Evolutionary conservation across 1,284 basidiomycete genomes (phyloP).

Genomic region (Fomitopsis schrenkii): DNA sequence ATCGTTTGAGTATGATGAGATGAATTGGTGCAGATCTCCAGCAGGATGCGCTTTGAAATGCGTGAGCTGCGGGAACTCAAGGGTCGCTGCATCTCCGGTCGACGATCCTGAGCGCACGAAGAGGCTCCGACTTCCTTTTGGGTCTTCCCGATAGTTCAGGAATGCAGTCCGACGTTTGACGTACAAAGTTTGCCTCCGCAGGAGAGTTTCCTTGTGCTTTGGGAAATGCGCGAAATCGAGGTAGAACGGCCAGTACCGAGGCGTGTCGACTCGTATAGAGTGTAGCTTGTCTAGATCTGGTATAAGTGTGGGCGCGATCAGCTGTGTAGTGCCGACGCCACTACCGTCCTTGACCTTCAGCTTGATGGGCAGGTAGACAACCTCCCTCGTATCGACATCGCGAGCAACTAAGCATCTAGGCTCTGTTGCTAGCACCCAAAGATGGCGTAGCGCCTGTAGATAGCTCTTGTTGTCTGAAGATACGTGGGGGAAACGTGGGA

Average conservation of each 20-base stretch:
- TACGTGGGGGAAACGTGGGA: constrained; percentile 78
- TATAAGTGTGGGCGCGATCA: constrained; percentile 90
- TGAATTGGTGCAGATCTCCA: constrained; percentile 76
- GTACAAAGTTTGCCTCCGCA: constrained; percentile 78
- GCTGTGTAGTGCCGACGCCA: constrained; percentile 57
- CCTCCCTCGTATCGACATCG: constrained; percentile 87
- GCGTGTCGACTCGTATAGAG: constrained; percentile 84
- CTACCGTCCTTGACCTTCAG: constrained; percentile 69
- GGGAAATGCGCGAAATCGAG: constrained; percentile 70
- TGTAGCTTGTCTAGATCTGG: constrained; percentile 80
- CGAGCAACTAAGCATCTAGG: constrained; percentile 89
- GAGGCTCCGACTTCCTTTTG: constrained; percentile 86
- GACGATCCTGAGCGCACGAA: constrained; percentile 78
- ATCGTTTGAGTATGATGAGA: constrained; percentile 81
- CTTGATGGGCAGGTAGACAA: constrained; percentile 89
- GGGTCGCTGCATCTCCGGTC: constrained; percentile 68
- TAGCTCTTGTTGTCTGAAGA: constrained; percentile 90
- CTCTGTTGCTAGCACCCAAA: constrained; percentile 95
- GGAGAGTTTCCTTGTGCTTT: constrained; percentile 64
- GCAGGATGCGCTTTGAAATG: constrained; percentile 63
- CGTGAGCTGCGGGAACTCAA: constrained; percentile 77
- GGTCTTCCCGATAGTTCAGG: constrained; percentile 90
- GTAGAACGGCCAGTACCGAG: constrained; percentile 91
- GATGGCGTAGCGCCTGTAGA: constrained; percentile 89
- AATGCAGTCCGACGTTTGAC: constrained; percentile 93